Conservation (phyloP, 257 asterid species). For the Petunia secreta region DNA sequence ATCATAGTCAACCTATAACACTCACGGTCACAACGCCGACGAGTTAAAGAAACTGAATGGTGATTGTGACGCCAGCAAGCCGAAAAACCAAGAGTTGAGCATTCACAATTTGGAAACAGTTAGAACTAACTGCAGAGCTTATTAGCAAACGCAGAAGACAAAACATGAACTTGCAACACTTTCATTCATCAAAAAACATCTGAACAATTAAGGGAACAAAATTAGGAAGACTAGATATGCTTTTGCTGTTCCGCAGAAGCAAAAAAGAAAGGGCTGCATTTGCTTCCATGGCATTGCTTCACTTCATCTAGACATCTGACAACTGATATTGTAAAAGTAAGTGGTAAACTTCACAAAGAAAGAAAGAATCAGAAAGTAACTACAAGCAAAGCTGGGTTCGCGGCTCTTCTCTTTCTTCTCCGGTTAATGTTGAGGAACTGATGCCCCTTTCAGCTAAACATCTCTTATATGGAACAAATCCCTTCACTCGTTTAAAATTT, state of each 20-base stretch:
- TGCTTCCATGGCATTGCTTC: conserved; percentile 24
- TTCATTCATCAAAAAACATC: neutral
- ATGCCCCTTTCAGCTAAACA: conserved; percentile 50
- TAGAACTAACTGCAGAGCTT: neutral
- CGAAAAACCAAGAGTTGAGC: neutral
- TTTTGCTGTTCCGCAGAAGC: conserved; percentile 21
- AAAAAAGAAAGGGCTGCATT: conserved; percentile 20
- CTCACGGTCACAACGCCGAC: neutral
- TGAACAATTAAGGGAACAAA: conserved; percentile 3
- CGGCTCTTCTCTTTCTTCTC: conserved; percentile 63
- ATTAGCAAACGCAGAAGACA: neutral
- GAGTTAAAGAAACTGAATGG: neutral
- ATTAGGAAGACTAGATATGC: neutral
- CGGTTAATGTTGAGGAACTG: conserved; percentile 35
- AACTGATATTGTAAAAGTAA: neutral
- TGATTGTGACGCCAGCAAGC: neutral
- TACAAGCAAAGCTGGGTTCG: conserved; percentile 62
- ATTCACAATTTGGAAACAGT: neutral
- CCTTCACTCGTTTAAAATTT: conserved; percentile 48
- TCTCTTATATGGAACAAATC: conserved; percentile 86
- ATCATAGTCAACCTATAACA: no score
- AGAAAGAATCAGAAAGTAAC: neutral
- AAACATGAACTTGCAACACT: neutral
- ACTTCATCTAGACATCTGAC: neutral
- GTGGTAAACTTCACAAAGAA: conserved; percentile 15